Evolutionary conservation across 805 yeast species (phyloP).

Genomic region (Blastobotrys peoriensis): DNA sequence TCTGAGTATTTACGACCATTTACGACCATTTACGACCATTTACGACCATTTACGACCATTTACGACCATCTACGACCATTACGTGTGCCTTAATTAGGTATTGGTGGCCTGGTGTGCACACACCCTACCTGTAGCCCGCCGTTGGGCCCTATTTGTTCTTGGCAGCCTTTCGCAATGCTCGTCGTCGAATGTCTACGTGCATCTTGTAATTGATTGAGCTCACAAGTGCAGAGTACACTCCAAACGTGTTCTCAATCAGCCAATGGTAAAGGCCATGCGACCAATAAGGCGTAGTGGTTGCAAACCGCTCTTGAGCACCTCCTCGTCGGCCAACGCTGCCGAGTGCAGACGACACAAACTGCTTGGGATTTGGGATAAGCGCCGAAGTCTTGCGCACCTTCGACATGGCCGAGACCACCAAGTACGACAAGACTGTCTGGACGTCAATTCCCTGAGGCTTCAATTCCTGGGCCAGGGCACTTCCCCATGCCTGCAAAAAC

Average conservation of each 20-base stretch:
- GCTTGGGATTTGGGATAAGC: constrained; percentile 73
- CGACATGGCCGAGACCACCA: constrained; percentile 94
- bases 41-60: no score
- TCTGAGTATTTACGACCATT: no score
- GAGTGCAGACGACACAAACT: constrained; percentile 71
- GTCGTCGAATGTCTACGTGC: constrained; percentile 72
- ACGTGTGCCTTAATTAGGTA: no score
- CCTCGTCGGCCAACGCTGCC: constrained; percentile 69
- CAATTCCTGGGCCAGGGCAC: constrained; percentile 83
- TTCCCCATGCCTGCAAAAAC: constrained; percentile 89
- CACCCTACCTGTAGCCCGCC: no score
- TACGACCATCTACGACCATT: no score
- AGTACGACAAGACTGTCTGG: constrained; percentile 75
- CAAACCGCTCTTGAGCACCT: constrained; percentile 90
- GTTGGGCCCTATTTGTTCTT: constrained; percentile 1
- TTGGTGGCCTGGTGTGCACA: no score
- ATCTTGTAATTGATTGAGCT: constrained; percentile 61
- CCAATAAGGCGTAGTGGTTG: constrained; percentile 88
- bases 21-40: no score
- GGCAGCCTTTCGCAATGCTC: constrained; percentile 76
- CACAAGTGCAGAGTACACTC: constrained; percentile 70
- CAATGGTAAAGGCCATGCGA: constrained; percentile 90
- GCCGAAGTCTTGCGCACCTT: constrained; percentile 74
- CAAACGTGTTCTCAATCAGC: constrained; percentile 66
- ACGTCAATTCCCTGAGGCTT: constrained; percentile 68